phyloP scores from a whole-genome alignment of 208 protist species.

The Strigomonas culicis region DNA sequence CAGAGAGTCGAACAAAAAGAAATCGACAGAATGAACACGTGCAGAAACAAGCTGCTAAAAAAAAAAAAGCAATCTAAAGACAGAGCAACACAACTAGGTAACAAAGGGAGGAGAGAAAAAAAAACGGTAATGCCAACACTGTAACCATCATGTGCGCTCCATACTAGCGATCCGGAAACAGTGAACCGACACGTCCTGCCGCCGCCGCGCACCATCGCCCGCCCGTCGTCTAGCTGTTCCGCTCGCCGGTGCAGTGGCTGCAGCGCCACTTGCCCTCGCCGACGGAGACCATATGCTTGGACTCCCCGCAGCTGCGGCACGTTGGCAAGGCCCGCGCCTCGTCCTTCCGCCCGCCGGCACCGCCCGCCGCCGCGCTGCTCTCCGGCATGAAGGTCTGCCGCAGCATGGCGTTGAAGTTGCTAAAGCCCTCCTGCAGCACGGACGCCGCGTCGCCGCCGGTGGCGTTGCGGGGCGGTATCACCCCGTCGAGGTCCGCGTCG shows the following conservation, averaged over 20 bases:
- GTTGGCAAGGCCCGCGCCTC: too few species aligned
- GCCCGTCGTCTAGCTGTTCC: too few species aligned
- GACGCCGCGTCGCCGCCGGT: constrained; percentile 9
- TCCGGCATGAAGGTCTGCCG: constrained; percentile 18
- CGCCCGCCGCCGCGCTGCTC: background rate
- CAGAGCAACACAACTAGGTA: background rate
- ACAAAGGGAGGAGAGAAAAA: background rate
- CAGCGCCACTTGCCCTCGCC: constrained; percentile 2
- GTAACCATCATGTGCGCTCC: background rate
- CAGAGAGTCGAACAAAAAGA: background rate
- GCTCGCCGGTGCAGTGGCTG: background rate
- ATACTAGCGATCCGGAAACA: too few species aligned
- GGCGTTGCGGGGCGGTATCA: constrained; percentile 12
- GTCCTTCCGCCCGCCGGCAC: too few species aligned
- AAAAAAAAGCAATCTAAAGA: background rate
- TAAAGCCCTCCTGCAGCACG: constrained; percentile 30
- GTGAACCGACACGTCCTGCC: too few species aligned
- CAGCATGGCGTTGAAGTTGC: constrained; percentile 26
- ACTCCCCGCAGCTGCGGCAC: constrained; percentile 1
- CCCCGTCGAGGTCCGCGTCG: constrained; percentile 22
- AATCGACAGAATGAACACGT: background rate
- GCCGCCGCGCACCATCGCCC: too few species aligned
- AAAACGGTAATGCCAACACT: background rate
- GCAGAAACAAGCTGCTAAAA: background rate
- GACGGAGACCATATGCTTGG: background rate